These are phyloP conservation scores for Kwoniella sp. DNA, from an alignment of 768 basidiomycete genomes.

Conservation along the genomic window DNA sequence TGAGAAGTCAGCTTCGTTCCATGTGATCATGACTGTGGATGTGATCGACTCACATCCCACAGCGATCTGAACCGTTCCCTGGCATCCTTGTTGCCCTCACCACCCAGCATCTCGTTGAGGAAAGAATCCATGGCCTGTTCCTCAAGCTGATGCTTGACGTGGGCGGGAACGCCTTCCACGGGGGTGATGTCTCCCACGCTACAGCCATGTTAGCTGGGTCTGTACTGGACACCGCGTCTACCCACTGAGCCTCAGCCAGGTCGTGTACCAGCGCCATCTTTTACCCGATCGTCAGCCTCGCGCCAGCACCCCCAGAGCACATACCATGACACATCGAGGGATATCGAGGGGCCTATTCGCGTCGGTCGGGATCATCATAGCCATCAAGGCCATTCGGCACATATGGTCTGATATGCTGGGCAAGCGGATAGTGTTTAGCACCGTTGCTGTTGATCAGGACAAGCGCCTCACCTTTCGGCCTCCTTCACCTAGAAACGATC, in stretches of 20 bases:
- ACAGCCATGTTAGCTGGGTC: background rate
- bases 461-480: conserved; percentile 68
- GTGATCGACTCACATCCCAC: conserved; percentile 43
- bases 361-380: conserved; percentile 76
- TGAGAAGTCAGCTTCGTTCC: too few relatives aligned
- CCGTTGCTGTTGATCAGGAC: background rate
- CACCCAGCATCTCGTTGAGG: conserved; percentile 72
- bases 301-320: too few relatives aligned
- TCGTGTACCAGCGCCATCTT: conserved; percentile 93
- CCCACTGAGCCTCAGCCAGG: conserved; percentile 83
- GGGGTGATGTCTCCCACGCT: conserved; percentile 91
- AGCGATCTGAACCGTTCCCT: conserved; percentile 43
- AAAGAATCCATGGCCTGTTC: conserved; percentile 90
- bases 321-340: conserved; percentile 45
- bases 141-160: conserved; percentile 61
- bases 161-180: conserved; percentile 74
- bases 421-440: background rate
- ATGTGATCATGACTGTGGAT: too few relatives aligned
- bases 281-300: conserved; percentile 58
- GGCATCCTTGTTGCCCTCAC: conserved; percentile 43
- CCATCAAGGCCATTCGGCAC: conserved; percentile 85
- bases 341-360: conserved; percentile 61
- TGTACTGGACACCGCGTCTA: background rate
- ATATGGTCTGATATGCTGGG: conserved; percentile 88
- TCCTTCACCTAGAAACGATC: conserved; percentile 80